Conservation (phyloP, 202 grass and related monocot species). For the Eragrostis tef region DNA sequence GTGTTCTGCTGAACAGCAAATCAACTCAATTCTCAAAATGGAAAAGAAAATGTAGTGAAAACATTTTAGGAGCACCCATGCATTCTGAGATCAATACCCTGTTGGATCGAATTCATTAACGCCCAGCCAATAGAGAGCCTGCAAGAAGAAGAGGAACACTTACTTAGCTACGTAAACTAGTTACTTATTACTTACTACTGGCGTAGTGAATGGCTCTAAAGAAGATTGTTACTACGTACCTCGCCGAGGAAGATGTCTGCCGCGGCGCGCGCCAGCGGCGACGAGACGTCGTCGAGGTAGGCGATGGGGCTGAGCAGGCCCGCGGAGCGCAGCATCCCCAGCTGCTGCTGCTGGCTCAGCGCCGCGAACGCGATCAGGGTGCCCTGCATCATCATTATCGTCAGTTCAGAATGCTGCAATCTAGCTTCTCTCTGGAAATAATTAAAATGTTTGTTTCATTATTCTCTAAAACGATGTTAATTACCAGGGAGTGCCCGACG, state of each 20-base stretch:
- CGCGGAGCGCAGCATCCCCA: slow-evolving; percentile 53
- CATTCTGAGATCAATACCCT: slow-evolving; percentile 2
- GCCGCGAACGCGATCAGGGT: slow-evolving; percentile 61
- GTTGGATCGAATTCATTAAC: slow-evolving; percentile 52
- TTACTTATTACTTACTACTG: too few species aligned
- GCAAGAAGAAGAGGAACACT: background rate
- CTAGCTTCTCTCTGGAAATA: background rate
- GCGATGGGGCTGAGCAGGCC: slow-evolving; percentile 61
- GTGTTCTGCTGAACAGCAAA: too few species aligned
- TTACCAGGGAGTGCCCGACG: slow-evolving; percentile 54
- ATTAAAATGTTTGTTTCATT: background rate
- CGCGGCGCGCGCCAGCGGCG: slow-evolving; percentile 43
- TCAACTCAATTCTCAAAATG: too few species aligned
- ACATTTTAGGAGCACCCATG: too few species aligned
- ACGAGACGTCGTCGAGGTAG: slow-evolving; percentile 46
- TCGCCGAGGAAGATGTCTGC: slow-evolving; percentile 53
- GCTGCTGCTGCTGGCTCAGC: slow-evolving; percentile 44
- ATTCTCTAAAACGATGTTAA: background rate
- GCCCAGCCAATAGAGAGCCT: slow-evolving; percentile 53
- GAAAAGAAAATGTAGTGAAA: too few species aligned
- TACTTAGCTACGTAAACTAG: too few species aligned
- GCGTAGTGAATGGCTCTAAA: too few species aligned
- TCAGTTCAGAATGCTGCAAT: background rate
- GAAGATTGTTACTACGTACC: slow-evolving; percentile 5
- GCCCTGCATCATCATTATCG: slow-evolving; percentile 27